Evolutionary conservation across 2,329 filamentous ascomycete species (phyloP).

Genomic region (Penicillium olsonii): DNA sequence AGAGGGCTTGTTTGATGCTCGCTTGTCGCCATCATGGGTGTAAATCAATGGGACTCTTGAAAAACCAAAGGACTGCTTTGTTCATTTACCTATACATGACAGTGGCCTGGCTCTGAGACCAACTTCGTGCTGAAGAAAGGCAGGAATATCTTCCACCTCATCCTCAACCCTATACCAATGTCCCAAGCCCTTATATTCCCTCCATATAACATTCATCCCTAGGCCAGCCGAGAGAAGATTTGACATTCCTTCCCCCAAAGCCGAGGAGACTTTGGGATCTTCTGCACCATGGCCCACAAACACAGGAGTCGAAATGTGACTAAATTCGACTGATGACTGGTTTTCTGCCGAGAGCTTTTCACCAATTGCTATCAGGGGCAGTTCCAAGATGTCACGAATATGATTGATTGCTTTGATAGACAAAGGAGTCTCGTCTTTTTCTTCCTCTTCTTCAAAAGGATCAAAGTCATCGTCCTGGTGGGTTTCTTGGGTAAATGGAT

Average conservation of each 20-base stretch:
- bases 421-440: constrained; percentile 14
- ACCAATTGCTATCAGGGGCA: constrained; percentile 11
- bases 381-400: constrained; percentile 35
- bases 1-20: too few relatives aligned
- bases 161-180: constrained; percentile 17
- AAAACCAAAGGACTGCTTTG: too few relatives aligned
- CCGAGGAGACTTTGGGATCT: constrained; percentile 16
- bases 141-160: constrained; percentile 15
- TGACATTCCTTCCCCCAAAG: constrained; percentile 16
- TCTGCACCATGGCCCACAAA: constrained; percentile 20
- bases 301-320: constrained; percentile 14
- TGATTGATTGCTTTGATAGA: constrained; percentile 30
- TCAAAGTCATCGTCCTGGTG: constrained; percentile 22
- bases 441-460: constrained; percentile 15
- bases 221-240: constrained; percentile 14
- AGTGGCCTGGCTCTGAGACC: neutral
- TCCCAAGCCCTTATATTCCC: constrained; percentile 9
- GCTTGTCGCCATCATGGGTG: too few relatives aligned
- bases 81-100: neutral
- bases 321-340: neutral
- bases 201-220: constrained; percentile 22
- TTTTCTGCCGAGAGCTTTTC: neutral
- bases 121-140: constrained; percentile 6
- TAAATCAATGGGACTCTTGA: too few relatives aligned
- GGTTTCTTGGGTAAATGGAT: neutral